Base-by-base conservation (phyloP, 805 yeast genomes). In the Wickerhamiella kazuoi region DNA sequence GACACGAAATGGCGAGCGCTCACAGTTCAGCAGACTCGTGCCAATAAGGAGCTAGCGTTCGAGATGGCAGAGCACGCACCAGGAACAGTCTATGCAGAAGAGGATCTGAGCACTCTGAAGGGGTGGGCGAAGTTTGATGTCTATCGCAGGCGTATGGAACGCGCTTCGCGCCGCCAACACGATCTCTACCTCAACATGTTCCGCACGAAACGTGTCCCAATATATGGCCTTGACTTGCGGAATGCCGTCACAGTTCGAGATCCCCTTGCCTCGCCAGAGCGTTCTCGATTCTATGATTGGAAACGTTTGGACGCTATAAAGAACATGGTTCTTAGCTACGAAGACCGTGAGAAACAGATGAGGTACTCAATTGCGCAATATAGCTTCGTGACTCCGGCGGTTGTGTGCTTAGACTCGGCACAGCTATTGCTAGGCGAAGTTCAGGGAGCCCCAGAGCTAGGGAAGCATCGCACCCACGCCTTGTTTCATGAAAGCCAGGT, bases 371-470 rank as follows among this genome's bases (percentile, higher is more conserved):
- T 87, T 42, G 82, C 80, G 33, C 74, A 77, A 44, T 90, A 67
- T 58, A 81, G 93, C 0, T 87, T 81, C 46, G 69, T 87, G 3
- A 90, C 97, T 0, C 98, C 99, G 0, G 64, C 75, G 3, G 94
- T 73, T 3, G 93, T 84, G 2, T 68, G 82, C 1, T 63, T 80
- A 38, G 87, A 84, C 53, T 66, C 77, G 68, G 53, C 64, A 1
- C 45, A 45, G 29, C 36, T 53, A 37, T 32, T 44, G 11, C 45
- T 51, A 1, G 59, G 57, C 4, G 23, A 31, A 3, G 29, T 36
- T 1, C 34, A 43, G 1, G 24, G 26, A 2, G 35, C 40, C 21
- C 14, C 34, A 1, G 44, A 39, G 1, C 21, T 59, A 15, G 60
- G 52, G 4, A 36, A 50, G 9, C 32, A 15, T 16, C 30, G 35